Base-by-base conservation (phyloP, 805 yeast genomes). In the Wickerhamiella alocasiicola region DNA sequence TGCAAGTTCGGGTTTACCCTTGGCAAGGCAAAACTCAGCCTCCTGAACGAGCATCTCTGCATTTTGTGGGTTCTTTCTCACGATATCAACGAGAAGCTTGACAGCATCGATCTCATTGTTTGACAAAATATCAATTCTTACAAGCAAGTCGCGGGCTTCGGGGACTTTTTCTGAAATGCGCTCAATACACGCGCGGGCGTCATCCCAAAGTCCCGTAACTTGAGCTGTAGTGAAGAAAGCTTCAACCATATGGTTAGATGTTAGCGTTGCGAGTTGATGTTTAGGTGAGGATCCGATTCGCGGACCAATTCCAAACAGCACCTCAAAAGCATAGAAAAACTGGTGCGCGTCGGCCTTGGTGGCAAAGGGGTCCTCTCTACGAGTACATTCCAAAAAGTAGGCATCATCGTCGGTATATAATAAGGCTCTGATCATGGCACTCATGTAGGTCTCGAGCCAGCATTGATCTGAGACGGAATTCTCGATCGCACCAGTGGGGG, bases 321-420 rank as follows among this genome's bases (percentile, higher is more conserved):
- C 55, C 56, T 78, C 84, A 55, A 81, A 81, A 1, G 77, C 81
- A 17, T 63, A 61, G 40, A 82, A 56, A 54, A 83, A 83, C 39
- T 60, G 57, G 41, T 62, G 61, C 2, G 78, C 75, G 11, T 66
- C 60, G 23, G 63, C 67, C 7, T 64, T 62, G 24, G 60, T 62
- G 20, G 66, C 55, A 45, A 91, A 71, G 4, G 96, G 96, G 51
- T 84, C 80, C 43, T 83, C 67, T 44, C 79, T 75, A 49, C 95
- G 72, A 28, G 91, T 79, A 55, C 87, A 94, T 7, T 85, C 94
- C 42, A 91, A 70, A 38, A 72, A 68, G 53, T 64, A 80, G 62
- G 61, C 78, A 59, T 81, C 88, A 33, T 78, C 84, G 39, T 84
- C 94, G 39, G 81, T 84, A 48, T 74, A 82, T 42, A 84, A 62